Evolutionary conservation across 2,329 filamentous ascomycete genomes (phyloP).

Genomic region (Rhytidhysteron rufulum): DNA sequence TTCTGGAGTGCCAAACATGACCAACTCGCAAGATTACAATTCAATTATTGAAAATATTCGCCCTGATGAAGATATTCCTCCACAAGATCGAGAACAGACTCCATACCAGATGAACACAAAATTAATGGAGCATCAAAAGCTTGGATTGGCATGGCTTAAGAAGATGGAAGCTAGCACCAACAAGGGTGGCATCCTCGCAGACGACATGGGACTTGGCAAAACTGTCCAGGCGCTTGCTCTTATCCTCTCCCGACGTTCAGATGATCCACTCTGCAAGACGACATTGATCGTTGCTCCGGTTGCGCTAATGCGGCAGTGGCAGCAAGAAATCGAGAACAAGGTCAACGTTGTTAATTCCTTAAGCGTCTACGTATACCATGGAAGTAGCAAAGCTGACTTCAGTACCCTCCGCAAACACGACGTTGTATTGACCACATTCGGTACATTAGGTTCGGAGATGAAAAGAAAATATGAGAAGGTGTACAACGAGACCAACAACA

Average conservation of each 20-base stretch:
- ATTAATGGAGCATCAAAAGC: constrained; percentile 77
- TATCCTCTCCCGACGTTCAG: constrained; percentile 64
- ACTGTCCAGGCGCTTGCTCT: constrained; percentile 79
- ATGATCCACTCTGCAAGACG: constrained; percentile 59
- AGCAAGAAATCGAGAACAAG: constrained; percentile 71
- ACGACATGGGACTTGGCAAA: constrained; percentile 82
- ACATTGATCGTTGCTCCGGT: constrained; percentile 82
- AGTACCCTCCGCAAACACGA: constrained; percentile 62
- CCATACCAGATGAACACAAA: constrained; percentile 64
- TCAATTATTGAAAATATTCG: constrained; percentile 30
- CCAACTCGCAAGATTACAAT: constrained; percentile 17
- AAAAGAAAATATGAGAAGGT: constrained; percentile 57
- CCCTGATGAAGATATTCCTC: constrained; percentile 33
- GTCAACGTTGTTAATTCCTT: constrained; percentile 58
- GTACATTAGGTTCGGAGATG: constrained; percentile 64
- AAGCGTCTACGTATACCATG: constrained; percentile 67
- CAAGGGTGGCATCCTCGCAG: constrained; percentile 69
- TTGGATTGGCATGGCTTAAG: constrained; percentile 73
- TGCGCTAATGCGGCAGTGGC: constrained; percentile 79
- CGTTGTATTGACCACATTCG: constrained; percentile 76
- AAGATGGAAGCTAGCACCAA: constrained; percentile 67
- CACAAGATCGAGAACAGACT: constrained; percentile 61
- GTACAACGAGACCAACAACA: not conserved
- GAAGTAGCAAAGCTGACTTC: constrained; percentile 55
- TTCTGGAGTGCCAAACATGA: not conserved